Evolutionary conservation across 192 early-diverging fungal species (phyloP).

Genomic region (Backusella mclennaniae): DNA sequence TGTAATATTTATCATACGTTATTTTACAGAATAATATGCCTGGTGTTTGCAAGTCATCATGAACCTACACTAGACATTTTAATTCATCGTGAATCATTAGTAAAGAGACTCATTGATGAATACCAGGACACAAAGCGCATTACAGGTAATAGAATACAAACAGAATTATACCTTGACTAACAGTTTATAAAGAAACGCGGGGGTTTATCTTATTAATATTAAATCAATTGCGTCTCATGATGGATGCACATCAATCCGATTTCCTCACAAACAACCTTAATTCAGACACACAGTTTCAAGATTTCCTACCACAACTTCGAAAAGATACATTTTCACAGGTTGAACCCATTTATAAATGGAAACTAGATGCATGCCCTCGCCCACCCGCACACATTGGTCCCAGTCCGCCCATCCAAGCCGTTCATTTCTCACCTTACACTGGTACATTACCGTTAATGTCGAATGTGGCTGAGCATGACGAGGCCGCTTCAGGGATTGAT

Average conservation of each 20-base stretch:
- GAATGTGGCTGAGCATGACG: conserved; percentile 1
- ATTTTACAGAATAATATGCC: conserved; percentile 28
- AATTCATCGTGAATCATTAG: conserved; percentile 21
- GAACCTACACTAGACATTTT: conserved; percentile 14
- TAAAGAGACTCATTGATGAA: conserved; percentile 23
- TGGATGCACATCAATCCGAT: conserved; percentile 12
- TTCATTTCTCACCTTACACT: conserved; percentile 25
- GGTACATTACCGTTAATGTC: conserved; percentile 23
- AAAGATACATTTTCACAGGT: conserved; percentile 22
- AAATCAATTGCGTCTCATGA: conserved; percentile 26
- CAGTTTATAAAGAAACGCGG: conserved; percentile 4
- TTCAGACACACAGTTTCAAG: conserved; percentile 11
- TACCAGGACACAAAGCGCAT: conserved; percentile 19
- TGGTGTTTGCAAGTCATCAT: conserved; percentile 14
- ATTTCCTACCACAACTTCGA: conserved; percentile 25
- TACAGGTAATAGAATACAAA: conserved; percentile 22
- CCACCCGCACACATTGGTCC: conserved; percentile 33
- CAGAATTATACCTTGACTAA: no score
- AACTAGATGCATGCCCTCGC: conserved; percentile 21
- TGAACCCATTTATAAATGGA: conserved; percentile 25
- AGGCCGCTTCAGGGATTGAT: conserved; percentile 25
- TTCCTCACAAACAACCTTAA: conserved; percentile 12
- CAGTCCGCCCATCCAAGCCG: conserved; percentile 26
- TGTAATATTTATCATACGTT: conserved; percentile 36
- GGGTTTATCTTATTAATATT: conserved; percentile 34